Percentiles rank a stretch among this genome's conserved stretches.
phyloP scores from a whole-genome alignment of 2,329 filamentous ascomycete species.

The Aspergillus oerlinghausenensis region DNA sequence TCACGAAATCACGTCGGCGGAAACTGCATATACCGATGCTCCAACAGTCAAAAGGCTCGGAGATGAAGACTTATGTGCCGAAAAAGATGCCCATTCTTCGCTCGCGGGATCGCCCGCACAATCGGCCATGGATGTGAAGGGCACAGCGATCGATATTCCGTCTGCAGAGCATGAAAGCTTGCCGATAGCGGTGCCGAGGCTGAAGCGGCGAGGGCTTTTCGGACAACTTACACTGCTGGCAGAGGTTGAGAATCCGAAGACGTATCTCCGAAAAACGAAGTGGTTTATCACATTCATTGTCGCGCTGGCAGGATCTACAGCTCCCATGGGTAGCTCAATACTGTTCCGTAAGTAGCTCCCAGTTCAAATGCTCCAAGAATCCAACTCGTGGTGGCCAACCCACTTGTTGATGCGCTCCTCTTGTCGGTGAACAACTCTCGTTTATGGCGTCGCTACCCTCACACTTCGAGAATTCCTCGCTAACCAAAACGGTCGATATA shows the following conservation, averaged over 20 bases:
- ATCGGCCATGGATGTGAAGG: constrained; percentile 14
- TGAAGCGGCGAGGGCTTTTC: constrained; percentile 66
- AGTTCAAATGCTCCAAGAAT: neutral
- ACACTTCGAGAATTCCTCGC: too few species aligned
- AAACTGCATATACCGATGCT: neutral
- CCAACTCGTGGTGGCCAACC: too few species aligned
- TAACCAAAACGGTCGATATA: too few species aligned
- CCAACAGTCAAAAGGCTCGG: neutral
- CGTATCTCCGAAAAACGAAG: constrained; percentile 70
- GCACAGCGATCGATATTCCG: constrained; percentile 17
- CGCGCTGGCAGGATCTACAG: constrained; percentile 69
- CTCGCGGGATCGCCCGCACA: constrained; percentile 8
- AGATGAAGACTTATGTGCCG: neutral
- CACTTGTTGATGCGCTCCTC: neutral
- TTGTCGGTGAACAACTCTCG: neutral
- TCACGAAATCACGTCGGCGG: neutral
- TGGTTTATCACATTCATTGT: constrained; percentile 79
- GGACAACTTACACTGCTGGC: constrained; percentile 67
- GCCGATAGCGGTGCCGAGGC: constrained; percentile 47
- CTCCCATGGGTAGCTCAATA: constrained; percentile 79
- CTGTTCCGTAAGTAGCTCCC: constrained; percentile 63
- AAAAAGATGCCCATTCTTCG: constrained; percentile 14
- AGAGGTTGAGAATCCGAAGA: constrained; percentile 71
- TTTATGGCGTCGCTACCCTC: too few species aligned
- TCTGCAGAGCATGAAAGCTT: constrained; percentile 23